Base-by-base conservation (phyloP, 164 flowering plant species). In the Cinnamomum micranthum region DNA sequence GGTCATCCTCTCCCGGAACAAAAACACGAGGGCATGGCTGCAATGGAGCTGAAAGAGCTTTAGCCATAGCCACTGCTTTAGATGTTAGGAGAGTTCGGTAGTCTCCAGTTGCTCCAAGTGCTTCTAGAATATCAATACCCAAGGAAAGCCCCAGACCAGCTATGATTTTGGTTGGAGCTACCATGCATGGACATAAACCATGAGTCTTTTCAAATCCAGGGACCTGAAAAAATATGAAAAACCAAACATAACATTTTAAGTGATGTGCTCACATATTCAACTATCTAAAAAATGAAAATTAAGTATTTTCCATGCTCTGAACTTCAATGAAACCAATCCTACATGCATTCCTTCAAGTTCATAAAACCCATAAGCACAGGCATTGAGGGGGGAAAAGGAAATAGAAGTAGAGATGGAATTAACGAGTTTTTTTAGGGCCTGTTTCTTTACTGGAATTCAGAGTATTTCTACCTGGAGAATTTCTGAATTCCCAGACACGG, bases 21-120 rank as follows among this genome's bases (percentile, higher is more conserved):
- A 95, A 92, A 75, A 93, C 88, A 77, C 60, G 65, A 20, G 99
- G 96, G 75, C 87, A 82, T 27, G 90, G 66, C 69, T 86, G 79
- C 68, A 79, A 71, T 74, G 97, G 98, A 77, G 93, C 87, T 63
- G 96, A 87, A 41, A 95, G 92, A 76, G 94, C 97, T 22, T 81
- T 86, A 59, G 93, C 93, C 67, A 95, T 93, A 62, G 95, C 98
- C 76, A 84, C 79, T 77, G 94, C 97, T 85, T 95, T 95, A 70
- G 97, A 92, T 63, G 96, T 95, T 71, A 93, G 73, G 22, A 93
- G 85, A 50, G 98, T 93, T 68, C 98, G 87, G 81, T 93, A 95
- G 78, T 95, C 99, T 84, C 98, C 99, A 20, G 99, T 95, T 72
- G 98, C 99, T 76, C 98, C 98, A 71, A 95, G 96, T 84, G 99